Base-by-base conservation (phyloP, 2,329 filamentous ascomycete genomes). In the Aureobasidium musti region DNA sequence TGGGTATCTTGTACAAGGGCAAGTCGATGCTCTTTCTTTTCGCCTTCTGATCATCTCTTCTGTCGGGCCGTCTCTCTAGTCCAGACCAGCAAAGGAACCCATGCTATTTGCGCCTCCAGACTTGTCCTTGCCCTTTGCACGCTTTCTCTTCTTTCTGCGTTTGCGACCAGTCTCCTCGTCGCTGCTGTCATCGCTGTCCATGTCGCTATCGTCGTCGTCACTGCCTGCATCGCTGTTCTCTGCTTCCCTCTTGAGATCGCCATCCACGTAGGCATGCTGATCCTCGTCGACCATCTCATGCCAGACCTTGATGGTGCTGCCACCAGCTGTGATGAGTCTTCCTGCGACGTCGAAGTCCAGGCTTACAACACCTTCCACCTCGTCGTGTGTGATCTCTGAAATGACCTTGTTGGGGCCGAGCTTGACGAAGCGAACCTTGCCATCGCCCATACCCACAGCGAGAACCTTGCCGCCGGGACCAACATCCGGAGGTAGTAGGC, bases 261-360 rank as follows among this genome's bases (percentile, higher is more conserved):
- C 72, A 3, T 70, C 73, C 66, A 74, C 73, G n/a, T 79, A 81
- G 0, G 81, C 80, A 30, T 80, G 79, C 47, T 78, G 80, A 37
- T 81, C 80, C 13, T 81, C 80, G 35, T 84, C 82, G 57, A 75
- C 78, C 37, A 74, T 85, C 74, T 95, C 87, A 68, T 87, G 87
- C 95, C 95, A 99, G 1, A 98, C 88, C 78, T 97, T 97, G 69
- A 99, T 86, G 0, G 88, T 87, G 71, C 85, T 86, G 0, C 95
- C 95, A 64, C 95, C 95, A 13, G 92, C 93, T 73, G 89, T 96
- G 71, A 99, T 92, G 82, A 99, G 87, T 53, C 95, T 85, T 53
- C 92, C 91, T 61, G 89, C 87, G 60, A 90, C 89, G 78, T 98
- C 95, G 70, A 98, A 96, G 1, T 84, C 90, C 0, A 99, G 78